Percentiles rank a stretch among this genome's conserved stretches.
phyloP scores from a whole-genome alignment of 164 flowering plant species.

The Umbilicus rupestris region DNA sequence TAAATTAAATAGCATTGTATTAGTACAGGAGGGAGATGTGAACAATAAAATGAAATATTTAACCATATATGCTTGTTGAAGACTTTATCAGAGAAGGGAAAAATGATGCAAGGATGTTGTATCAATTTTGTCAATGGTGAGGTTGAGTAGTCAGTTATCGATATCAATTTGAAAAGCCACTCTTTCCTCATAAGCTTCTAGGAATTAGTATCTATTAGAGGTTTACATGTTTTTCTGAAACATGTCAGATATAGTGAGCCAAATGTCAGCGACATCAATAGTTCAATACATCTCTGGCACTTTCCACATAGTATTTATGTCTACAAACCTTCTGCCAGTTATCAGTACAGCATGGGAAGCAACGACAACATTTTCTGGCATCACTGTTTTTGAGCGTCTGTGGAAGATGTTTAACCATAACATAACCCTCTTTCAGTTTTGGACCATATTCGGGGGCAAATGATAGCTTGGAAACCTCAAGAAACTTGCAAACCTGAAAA shows the following conservation, averaged over 20 bases:
- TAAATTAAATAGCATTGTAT: neutral
- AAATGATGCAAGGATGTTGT: neutral
- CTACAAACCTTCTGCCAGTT: constrained; percentile 91
- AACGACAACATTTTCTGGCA: constrained; percentile 47
- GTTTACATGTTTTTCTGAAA: neutral
- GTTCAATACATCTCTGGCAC: neutral
- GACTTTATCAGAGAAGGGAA: neutral
- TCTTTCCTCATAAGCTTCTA: neutral
- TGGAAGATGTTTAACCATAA: constrained; percentile 92
- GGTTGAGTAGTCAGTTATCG: too few relatives aligned
- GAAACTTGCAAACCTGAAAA: constrained; percentile 84
- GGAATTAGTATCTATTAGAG: neutral
- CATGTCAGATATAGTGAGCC: neutral
- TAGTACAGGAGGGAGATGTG: neutral
- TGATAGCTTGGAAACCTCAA: constrained; percentile 92
- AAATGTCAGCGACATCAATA: neutral
- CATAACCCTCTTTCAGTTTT: constrained; percentile 88
- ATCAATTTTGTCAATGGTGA: neutral
- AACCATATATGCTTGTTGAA: neutral
- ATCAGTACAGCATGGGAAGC: constrained; percentile 78
- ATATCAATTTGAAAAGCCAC: neutral
- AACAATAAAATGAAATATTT: neutral
- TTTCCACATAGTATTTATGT: neutral
- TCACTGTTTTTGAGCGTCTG: constrained; percentile 43
- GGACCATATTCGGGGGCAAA: constrained; percentile 95